Evolutionary conservation across 2,329 filamentous ascomycete species (phyloP).

Genomic region (Sarocladiaceae sp.): DNA sequence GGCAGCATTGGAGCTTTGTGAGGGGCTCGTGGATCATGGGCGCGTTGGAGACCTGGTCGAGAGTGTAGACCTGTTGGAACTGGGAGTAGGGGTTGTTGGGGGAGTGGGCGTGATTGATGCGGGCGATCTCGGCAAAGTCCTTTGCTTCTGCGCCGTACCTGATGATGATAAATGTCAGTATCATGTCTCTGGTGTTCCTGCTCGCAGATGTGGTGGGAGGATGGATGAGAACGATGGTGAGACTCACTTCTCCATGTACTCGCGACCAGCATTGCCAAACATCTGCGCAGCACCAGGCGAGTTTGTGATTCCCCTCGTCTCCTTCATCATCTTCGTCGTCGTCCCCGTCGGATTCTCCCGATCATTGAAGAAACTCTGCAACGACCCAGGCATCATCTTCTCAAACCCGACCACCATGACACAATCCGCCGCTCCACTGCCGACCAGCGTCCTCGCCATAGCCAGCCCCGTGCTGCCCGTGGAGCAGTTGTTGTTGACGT

Average conservation of each 20-base stretch:
- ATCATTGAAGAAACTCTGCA: conserved; percentile 81
- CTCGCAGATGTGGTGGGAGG: no score
- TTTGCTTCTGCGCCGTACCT: conserved; percentile 75
- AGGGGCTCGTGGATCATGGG: conserved; percentile 78
- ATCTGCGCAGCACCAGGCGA: conserved; percentile 84
- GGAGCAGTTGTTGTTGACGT: conserved; percentile 98
- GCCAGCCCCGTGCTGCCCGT: conserved; percentile 88
- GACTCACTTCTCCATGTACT: conserved; percentile 86
- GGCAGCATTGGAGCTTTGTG: conserved; percentile 98
- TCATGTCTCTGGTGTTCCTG: no score
- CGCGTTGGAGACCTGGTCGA: conserved; percentile 70
- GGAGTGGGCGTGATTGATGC: conserved; percentile 88
- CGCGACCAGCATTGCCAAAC: conserved; percentile 88
- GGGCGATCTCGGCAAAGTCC: conserved; percentile 92
- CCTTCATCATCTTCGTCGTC: conserved; percentile 70
- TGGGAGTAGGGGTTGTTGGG: conserved; percentile 96
- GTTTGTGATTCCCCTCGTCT: conserved; percentile 73
- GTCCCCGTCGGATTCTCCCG: conserved; percentile 72
- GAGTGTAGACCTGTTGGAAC: conserved; percentile 86
- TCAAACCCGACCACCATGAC: conserved; percentile 92
- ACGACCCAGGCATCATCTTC: conserved; percentile 92
- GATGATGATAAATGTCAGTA: conserved; percentile 3
- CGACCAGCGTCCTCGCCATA: conserved; percentile 75
- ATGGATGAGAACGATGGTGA: no score
- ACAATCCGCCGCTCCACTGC: conserved; percentile 76